Evolutionary conservation across 2,329 filamentous ascomycete genomes (phyloP), one percentile per base, ranked within the genome.

Genomic region (Calonectria pauciramosa): DNA sequence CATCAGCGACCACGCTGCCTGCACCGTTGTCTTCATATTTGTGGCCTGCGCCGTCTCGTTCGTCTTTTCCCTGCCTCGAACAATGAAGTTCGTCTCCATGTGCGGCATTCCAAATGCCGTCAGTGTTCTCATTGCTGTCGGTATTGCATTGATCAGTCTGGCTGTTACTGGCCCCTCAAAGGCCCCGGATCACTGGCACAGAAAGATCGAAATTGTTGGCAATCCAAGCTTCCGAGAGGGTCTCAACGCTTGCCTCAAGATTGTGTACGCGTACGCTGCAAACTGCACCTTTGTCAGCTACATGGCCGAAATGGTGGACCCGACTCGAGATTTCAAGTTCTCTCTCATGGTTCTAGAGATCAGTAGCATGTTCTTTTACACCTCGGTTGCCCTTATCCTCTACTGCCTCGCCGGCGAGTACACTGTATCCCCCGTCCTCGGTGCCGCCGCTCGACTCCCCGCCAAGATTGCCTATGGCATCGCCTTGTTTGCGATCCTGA

Each of bases 391-490:
- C 0, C 68, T 82, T 0, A 69, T 76, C 0, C 41, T 82, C 0
- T 82, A 82, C 68, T 80, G 78, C 2, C 78, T 82, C 1, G 73
- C 78, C 1, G 81, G 75, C 0, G 68, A 82, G 5, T 77, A 77
- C 8, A 81, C 78, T 0, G 78, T 76, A 1, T 80, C 79, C 0
- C 81, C 81, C 0, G 79, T 82, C 0, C 76, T 82, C 3, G 77
- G 79, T 4, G 75, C 81, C 0, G 81, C 81, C 0, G 68, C 77
- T 4, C 69, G 74, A 0, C 60, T 81, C 0, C 76, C 78, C 0
- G 79, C 80, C 0, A 82, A 82, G 66, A 77, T 82, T 6, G 80
- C 81, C 0, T 82, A 82, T 16, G 81, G 81, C n/a, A 75, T 81
- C 4, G 66, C 80, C 10, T 74, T 82, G 0, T 78, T 78, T 1